phyloP scores from a whole-genome alignment of 2,329 filamentous ascomycete genomes.

The Lachnellula arida region DNA sequence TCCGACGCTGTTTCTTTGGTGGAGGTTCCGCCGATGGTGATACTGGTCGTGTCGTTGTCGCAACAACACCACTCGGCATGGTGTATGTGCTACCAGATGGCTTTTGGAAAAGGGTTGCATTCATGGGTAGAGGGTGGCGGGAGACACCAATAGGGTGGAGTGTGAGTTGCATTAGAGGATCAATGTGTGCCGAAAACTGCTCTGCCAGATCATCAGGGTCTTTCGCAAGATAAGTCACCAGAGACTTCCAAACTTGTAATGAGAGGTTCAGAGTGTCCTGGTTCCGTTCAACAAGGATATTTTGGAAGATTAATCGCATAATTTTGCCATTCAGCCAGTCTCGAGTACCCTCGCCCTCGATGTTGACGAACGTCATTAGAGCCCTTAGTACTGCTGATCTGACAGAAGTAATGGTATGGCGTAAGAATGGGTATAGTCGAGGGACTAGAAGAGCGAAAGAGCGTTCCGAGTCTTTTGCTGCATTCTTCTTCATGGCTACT shows the following conservation, averaged over 20 bases:
- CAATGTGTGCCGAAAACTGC: slow-evolving; percentile 71
- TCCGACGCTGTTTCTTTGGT: slow-evolving; percentile 70
- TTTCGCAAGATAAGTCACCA: slow-evolving; percentile 63
- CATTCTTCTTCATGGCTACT: slow-evolving; percentile 88
- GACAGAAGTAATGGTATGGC: slow-evolving; percentile 95
- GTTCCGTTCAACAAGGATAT: slow-evolving; percentile 88
- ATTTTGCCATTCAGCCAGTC: slow-evolving; percentile 92
- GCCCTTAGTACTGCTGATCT: slow-evolving; percentile 90
- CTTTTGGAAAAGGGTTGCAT: slow-evolving; percentile 81
- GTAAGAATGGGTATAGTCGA: slow-evolving; percentile 88
- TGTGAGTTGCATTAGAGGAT: slow-evolving; percentile 77
- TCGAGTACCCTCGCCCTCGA: slow-evolving; percentile 73
- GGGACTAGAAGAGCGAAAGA: slow-evolving; percentile 92
- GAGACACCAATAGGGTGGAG: slow-evolving; percentile 90
- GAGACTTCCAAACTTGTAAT: slow-evolving; percentile 77
- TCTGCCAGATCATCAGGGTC: slow-evolving; percentile 60
- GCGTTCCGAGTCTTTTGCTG: slow-evolving; percentile 73
- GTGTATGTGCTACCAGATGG: slow-evolving; percentile 85
- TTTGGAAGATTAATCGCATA: slow-evolving; percentile 87
- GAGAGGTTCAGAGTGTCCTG: slow-evolving; percentile 77
- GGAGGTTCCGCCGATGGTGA: slow-evolving; percentile 52
- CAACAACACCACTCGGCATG: slow-evolving; percentile 40
- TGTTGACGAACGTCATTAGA: slow-evolving; percentile 84
- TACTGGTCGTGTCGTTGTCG: slow-evolving; percentile 37
- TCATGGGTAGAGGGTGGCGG: slow-evolving; percentile 88